A percentile compares a stretch with the other conserved stretches of the same genome.
Conservation (phyloP, 768 basidiomycete species). For the Termitomyces sp. region DNA sequence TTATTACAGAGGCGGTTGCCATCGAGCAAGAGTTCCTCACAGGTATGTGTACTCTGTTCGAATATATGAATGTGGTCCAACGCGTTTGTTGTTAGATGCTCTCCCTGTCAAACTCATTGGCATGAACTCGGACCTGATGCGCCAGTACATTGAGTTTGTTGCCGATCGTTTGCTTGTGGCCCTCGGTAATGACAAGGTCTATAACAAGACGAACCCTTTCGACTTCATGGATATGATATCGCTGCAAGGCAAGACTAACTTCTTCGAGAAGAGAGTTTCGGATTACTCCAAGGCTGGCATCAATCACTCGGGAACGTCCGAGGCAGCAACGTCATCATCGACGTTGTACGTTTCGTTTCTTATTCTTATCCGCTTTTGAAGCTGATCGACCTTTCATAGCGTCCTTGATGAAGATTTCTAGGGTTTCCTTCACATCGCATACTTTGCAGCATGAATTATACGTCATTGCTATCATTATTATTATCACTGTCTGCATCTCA, state of each 20-base stretch:
- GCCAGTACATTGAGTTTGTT: conserved; percentile 88
- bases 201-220: conserved; percentile 76
- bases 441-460: neutral
- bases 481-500: neutral
- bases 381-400: conserved; percentile 3
- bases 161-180: conserved; percentile 85
- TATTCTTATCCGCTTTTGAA: neutral
- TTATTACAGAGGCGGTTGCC: conserved; percentile 77
- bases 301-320: conserved; percentile 25
- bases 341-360: conserved; percentile 3
- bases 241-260: conserved; percentile 94
- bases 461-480: neutral
- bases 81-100: conserved; percentile 46
- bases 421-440: neutral
- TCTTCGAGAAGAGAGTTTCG: conserved; percentile 94
- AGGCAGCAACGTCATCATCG: conserved; percentile 8
- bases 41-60: conserved; percentile 32
- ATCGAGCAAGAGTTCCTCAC: conserved; percentile 88
- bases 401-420: conserved; percentile 19
- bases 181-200: conserved; percentile 78
- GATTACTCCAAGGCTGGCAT: conserved; percentile 72
- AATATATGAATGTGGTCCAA: too few relatives aligned
- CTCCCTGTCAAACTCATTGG: conserved; percentile 85
- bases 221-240: conserved; percentile 97
- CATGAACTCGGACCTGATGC: conserved; percentile 89